Evolutionary conservation across 495 filamentous ascomycete species (phyloP), one percentile per base, ranked within the genome.

Genomic region (Friedmanniomyces endolithicus): DNA sequence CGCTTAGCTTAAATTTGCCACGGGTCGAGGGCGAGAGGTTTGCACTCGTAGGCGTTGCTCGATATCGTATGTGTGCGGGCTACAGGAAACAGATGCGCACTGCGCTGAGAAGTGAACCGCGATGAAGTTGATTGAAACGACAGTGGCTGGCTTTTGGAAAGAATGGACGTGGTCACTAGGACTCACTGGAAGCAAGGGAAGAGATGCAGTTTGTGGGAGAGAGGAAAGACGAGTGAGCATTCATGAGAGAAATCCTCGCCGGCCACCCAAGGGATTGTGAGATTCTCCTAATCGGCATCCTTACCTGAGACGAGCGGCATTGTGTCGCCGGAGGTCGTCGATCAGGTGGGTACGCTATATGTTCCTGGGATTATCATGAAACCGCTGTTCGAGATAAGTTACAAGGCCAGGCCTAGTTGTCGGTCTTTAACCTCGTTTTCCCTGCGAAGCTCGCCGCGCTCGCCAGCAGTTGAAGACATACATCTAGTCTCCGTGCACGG

Each of bases 151-250:
- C 6, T 17, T 6, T 22, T 52, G 12, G 23, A 53, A 53, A 44
- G 51, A 53, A 53, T 23, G 51, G 51, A 44, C 35, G 51, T 53
- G 51, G 51, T 53, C 51, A 19, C 51, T 53, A 44, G 51, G 51
- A 53, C 51, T 29, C 51, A 53, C 51, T 2, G 9, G 11, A 43
- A 41, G 35, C 33, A 52, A 52, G 33, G 39, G 24, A 19, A 31
- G 29, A 47, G 23, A 27, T 22, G 19, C 44, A 16, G 39, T 3
- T 25, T 23, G 24, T 6, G 19, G 47, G 47, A 50, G 16, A 33
- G 47, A 17, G 23, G 47, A 34, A 24, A 9, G 47, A 19, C 19
- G 24, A 33, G 47, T 6, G 47, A 19, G 14, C 47, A 50, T n/a
- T n/a, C n/a, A 33, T 6, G 23, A 50, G n/a, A 34, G 47, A 27